Evolutionary conservation across 2,329 filamentous ascomycete genomes (phyloP).

Genomic region (Alternaria burnsii): DNA sequence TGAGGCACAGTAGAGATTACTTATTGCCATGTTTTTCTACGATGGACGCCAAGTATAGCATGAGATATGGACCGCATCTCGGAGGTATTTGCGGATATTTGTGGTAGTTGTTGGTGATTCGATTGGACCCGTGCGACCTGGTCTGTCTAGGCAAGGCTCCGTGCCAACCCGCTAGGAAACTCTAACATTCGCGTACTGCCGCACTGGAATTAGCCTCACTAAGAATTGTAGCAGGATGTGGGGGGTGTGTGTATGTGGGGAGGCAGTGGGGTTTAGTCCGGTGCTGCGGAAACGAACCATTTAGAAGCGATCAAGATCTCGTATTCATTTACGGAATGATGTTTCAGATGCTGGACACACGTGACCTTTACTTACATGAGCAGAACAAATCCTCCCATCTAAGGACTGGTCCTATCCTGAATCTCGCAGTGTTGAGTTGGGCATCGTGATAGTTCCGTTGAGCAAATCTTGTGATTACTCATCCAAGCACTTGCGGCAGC

Average conservation of each 20-base stretch:
- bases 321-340: background rate
- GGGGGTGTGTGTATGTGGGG: background rate
- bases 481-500: background rate
- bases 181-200: background rate
- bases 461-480: background rate
- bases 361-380: background rate
- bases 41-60: background rate
- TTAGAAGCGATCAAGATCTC: background rate
- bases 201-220: background rate
- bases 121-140: background rate
- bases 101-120: background rate
- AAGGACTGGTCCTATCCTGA: background rate
- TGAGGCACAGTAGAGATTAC: background rate
- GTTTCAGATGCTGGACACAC: background rate
- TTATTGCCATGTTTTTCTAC: background rate
- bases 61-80: background rate
- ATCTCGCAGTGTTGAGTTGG: background rate
- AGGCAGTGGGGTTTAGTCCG: background rate
- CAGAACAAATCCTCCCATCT: too few species aligned
- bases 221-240: background rate
- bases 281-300: background rate
- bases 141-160: background rate
- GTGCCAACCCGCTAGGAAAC: background rate
- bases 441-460: background rate
- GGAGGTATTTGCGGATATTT: background rate